Percentiles rank a stretch among this genome's conserved stretches.
These are phyloP conservation scores for Cajanus cajan DNA, from an alignment of 306 rosid genomes.

Conservation along the genomic window DNA sequence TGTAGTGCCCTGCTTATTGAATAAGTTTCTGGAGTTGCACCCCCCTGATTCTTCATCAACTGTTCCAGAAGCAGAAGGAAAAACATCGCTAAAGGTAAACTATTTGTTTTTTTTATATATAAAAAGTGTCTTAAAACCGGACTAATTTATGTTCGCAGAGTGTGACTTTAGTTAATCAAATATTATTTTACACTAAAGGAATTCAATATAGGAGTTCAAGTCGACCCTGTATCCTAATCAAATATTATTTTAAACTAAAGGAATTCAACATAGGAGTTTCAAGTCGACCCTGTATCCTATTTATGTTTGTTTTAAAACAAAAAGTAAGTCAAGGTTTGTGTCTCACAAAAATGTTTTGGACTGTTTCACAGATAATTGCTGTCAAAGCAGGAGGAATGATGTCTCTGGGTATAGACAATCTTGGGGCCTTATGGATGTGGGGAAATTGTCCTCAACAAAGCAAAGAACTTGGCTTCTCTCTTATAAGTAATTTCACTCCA, in stretches of 20 bases:
- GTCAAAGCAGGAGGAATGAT: conserved; percentile 93
- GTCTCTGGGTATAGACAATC: conserved; percentile 74
- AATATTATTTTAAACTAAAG: too few relatives aligned
- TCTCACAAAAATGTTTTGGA: neutral
- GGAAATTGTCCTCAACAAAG: conserved; percentile 71
- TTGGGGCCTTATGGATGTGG: conserved; percentile 84
- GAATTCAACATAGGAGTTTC: too few relatives aligned
- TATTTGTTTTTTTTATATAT: too few relatives aligned
- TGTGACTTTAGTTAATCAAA: too few relatives aligned
- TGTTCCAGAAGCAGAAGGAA: conserved; percentile 44
- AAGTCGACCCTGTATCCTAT: too few relatives aligned
- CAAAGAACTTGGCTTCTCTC: conserved; percentile 49
- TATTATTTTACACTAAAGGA: too few relatives aligned
- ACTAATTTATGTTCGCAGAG: too few relatives aligned
- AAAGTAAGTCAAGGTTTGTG: neutral
- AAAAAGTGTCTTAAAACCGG: too few relatives aligned
- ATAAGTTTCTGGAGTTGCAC: conserved; percentile 47
- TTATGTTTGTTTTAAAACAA: neutral
- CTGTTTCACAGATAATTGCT: conserved; percentile 50
- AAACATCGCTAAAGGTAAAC: conserved; percentile 49
- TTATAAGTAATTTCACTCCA: conserved; percentile 60
- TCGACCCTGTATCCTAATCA: too few relatives aligned
- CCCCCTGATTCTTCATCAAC: conserved; percentile 42
- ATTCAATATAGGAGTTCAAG: too few relatives aligned
- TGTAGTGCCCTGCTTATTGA: conserved; percentile 58